These are phyloP conservation scores for Didymellaceae sp. DNA, from an alignment of 2,329 filamentous ascomycete genomes.

Conservation along the genomic window DNA sequence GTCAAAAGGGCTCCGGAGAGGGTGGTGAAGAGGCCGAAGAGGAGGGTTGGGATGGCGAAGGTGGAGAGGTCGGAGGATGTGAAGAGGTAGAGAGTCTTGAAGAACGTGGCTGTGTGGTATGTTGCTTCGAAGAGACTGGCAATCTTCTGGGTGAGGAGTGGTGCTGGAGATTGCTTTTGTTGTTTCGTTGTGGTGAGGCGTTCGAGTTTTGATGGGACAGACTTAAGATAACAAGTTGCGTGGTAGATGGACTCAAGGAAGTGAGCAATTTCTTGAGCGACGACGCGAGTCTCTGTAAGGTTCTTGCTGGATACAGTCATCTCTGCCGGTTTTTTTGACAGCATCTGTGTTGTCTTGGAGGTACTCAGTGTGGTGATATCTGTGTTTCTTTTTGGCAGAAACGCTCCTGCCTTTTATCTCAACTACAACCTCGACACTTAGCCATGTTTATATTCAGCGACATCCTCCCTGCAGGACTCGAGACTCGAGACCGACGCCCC, in stretches of 20 bases:
- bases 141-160: not conserved
- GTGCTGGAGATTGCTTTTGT: not conserved
- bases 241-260: conserved; percentile 3
- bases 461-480: no score
- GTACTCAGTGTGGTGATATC: no score
- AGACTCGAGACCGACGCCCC: no score
- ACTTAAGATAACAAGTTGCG: not conserved
- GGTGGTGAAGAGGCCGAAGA: conserved; percentile 23
- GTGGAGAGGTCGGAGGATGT: conserved; percentile 24
- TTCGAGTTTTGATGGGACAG: not conserved
- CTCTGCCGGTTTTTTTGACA: not conserved
- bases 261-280: not conserved
- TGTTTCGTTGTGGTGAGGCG: not conserved
- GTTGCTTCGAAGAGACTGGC: not conserved
- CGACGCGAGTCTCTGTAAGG: not conserved
- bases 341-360: not conserved
- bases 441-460: no score
- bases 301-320: no score
- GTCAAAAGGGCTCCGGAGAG: conserved; percentile 20
- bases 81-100: conserved; percentile 25
- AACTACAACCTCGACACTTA: not conserved
- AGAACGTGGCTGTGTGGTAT: not conserved
- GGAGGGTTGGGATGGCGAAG: conserved; percentile 21
- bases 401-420: not conserved
- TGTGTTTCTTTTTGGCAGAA: no score